A percentile compares a stretch with the other conserved stretches of the same genome.
phyloP scores from a whole-genome alignment of 2,329 filamentous ascomycete species.

The Scedosporium dehoogii region DNA sequence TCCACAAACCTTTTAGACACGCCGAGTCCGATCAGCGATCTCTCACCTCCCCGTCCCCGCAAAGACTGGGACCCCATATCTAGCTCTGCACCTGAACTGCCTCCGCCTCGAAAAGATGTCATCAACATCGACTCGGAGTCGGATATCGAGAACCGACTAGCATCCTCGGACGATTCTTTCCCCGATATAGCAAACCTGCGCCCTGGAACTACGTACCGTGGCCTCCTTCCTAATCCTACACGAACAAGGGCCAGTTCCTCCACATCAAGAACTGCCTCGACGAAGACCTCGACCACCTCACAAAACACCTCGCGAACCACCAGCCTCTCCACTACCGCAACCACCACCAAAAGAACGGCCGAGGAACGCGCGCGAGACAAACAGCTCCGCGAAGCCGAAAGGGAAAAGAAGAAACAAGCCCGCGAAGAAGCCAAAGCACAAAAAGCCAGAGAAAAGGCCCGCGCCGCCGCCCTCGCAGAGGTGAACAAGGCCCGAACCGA shows the following conservation, averaged over 20 bases:
- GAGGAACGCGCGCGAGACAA: conserved; percentile 30
- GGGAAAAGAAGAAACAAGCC: conserved; percentile 44
- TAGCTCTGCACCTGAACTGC: conserved; percentile 37
- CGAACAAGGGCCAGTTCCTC: neutral
- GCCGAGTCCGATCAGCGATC: neutral
- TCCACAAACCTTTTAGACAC: neutral
- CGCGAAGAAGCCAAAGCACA: conserved; percentile 51
- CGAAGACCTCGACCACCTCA: neutral
- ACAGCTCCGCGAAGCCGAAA: conserved; percentile 41
- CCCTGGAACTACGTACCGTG: neutral
- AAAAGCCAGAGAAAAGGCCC: conserved; percentile 53
- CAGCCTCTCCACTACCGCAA: conserved; percentile 4
- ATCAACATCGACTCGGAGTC: conserved; percentile 27
- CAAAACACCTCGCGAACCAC: neutral
- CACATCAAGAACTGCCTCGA: neutral
- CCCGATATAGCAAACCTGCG: neutral
- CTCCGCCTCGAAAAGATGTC: conserved; percentile 9
- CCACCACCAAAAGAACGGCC: conserved; percentile 18
- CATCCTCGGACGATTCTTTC: conserved; percentile 14
- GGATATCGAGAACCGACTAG: neutral
- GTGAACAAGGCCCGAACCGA: conserved; percentile 65
- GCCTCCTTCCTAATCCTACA: conserved; percentile 33
- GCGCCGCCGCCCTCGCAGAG: conserved; percentile 55
- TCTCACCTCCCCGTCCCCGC: neutral
- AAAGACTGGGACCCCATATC: conserved; percentile 40